Conservation (phyloP, 2,329 filamentous ascomycete genomes). For the Colletotrichum costaricense region DNA sequence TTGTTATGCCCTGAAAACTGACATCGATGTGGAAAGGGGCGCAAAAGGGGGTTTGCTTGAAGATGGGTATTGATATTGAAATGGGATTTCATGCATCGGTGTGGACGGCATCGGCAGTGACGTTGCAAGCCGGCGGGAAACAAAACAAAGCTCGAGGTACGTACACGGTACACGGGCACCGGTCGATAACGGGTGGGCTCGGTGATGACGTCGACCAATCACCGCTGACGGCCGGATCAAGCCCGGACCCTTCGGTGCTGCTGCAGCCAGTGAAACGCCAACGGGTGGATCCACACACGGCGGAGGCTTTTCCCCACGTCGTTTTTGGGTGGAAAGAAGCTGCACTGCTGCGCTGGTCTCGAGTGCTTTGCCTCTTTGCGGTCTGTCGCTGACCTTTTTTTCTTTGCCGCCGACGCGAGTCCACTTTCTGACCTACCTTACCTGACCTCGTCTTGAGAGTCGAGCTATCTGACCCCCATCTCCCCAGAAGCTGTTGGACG, state of each 20-base stretch:
- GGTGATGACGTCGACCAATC: slow-evolving; percentile 16
- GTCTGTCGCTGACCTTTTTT: slow-evolving; percentile 25
- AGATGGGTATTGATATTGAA: neutral
- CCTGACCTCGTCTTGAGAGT: neutral
- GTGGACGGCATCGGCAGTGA: neutral
- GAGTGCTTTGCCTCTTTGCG: neutral
- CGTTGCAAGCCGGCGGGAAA: neutral
- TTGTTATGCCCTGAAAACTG: neutral
- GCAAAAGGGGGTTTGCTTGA: neutral
- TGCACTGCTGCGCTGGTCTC: neutral
- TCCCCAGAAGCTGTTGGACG: slow-evolving; percentile 1
- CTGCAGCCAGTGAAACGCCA: slow-evolving; percentile 23
- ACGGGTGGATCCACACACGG: slow-evolving; percentile 1
- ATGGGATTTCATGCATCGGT: neutral
- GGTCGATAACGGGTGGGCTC: neutral
- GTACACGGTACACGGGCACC: too few relatives aligned
- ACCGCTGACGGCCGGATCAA: neutral
- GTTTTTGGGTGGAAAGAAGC: neutral
- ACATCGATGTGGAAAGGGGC: neutral
- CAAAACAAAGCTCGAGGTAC: neutral
- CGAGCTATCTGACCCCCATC: slow-evolving; percentile 5
- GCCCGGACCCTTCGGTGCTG: slow-evolving; percentile 10
- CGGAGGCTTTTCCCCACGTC: slow-evolving; percentile 6
- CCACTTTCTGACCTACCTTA: slow-evolving; percentile 9
- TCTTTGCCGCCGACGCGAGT: slow-evolving; percentile 10